phyloP scores from a whole-genome alignment of 2,329 filamentous ascomycete species.

The Akanthomyces muscarius region DNA sequence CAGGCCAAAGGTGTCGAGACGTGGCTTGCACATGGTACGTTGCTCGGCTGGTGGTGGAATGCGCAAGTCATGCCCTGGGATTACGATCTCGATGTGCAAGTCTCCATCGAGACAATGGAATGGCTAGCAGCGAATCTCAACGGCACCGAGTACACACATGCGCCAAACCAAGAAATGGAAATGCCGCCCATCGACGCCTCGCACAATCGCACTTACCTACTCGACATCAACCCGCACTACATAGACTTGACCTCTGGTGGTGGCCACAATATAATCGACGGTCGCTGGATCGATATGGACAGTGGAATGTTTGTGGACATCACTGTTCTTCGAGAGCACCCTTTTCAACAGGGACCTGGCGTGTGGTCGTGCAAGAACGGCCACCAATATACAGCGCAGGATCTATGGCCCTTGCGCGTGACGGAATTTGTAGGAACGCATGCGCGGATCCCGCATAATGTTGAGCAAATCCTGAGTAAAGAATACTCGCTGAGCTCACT shows the following conservation, averaged over 20 bases:
- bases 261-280: slow-evolving; percentile 77
- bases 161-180: too few species aligned
- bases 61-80: slow-evolving; percentile 75
- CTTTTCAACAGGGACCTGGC: slow-evolving; percentile 53
- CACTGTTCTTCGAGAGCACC: slow-evolving; percentile 67
- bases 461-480: slow-evolving; percentile 59
- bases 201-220: slow-evolving; percentile 53
- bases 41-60: slow-evolving; percentile 91
- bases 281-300: slow-evolving; percentile 71
- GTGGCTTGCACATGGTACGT: slow-evolving; percentile 81
- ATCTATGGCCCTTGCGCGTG: slow-evolving; percentile 72
- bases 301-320: slow-evolving; percentile 83
- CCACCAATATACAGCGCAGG: slow-evolving; percentile 65
- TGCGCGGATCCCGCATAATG: slow-evolving; percentile 65
- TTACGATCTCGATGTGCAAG: slow-evolving; percentile 78
- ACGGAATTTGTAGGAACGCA: slow-evolving; percentile 71
- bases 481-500: slow-evolving; percentile 64
- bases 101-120: slow-evolving; percentile 61
- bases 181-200: too few species aligned
- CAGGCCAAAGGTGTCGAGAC: slow-evolving; percentile 65
- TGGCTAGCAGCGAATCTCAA: slow-evolving; percentile 65
- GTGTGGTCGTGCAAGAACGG: slow-evolving; percentile 77
- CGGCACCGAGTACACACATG: slow-evolving; percentile 53
- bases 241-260: slow-evolving; percentile 57
- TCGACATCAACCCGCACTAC: slow-evolving; percentile 74